These are phyloP conservation scores for Colletotrichum sublineola DNA, from an alignment of 2,329 filamentous ascomycete species.

Conservation along the genomic window DNA sequence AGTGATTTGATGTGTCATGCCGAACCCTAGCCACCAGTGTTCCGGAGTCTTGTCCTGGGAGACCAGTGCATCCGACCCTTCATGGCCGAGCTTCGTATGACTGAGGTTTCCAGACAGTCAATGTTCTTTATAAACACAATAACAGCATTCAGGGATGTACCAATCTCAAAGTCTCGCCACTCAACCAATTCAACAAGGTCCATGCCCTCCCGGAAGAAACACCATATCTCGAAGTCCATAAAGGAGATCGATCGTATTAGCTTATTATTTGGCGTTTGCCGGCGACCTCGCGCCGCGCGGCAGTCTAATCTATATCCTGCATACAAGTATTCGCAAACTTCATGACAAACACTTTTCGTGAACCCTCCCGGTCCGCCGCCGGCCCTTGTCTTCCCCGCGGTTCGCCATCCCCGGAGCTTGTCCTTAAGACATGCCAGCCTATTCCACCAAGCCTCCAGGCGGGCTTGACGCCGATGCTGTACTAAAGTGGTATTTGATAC, in stretches of 20 bases:
- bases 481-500: conserved; percentile 15
- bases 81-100: neutral
- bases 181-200: neutral
- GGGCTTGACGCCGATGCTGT: conserved; percentile 30
- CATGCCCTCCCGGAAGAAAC: no score
- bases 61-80: neutral
- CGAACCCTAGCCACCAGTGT: neutral
- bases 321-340: conserved; percentile 7
- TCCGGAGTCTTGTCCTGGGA: neutral
- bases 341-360: neutral
- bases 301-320: conserved; percentile 26
- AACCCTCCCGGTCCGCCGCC: conserved; percentile 2
- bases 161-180: neutral
- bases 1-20: neutral
- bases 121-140: neutral
- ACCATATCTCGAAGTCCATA: conserved; percentile 2
- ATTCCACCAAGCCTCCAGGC: conserved; percentile 9
- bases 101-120: neutral
- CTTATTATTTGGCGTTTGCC: conserved; percentile 31
- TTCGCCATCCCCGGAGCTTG: conserved; percentile 25
- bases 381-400: conserved; percentile 11
- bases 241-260: conserved; percentile 42
- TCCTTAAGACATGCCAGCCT: conserved; percentile 1
- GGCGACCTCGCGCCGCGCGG: neutral
- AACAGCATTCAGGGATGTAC: no score